Evolutionary conservation across 2,329 filamentous ascomycete species (phyloP).

Genomic region (Dactylellina haptotyla): DNA sequence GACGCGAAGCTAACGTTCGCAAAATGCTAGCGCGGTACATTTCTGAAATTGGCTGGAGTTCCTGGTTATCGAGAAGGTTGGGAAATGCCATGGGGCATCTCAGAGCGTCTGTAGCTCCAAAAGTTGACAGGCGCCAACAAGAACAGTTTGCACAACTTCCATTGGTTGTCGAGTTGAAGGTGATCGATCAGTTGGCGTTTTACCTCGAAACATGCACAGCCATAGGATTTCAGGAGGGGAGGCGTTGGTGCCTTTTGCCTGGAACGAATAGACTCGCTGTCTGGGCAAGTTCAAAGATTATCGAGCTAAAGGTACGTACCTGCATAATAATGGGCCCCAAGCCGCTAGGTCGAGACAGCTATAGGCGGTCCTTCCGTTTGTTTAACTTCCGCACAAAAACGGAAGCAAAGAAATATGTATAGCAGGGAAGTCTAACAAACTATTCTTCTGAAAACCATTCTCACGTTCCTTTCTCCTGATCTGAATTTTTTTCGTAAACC

Average conservation of each 20-base stretch:
- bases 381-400: too few species aligned
- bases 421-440: background rate
- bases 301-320: background rate
- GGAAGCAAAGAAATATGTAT: background rate
- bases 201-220: slow-evolving; percentile 40
- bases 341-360: background rate
- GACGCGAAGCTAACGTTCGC: slow-evolving; percentile 36
- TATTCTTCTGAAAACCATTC: background rate
- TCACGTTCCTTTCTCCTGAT: background rate
- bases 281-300: too few species aligned
- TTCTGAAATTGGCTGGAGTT: slow-evolving; percentile 1
- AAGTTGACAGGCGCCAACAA: slow-evolving; percentile 1
- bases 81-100: background rate
- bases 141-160: too few species aligned
- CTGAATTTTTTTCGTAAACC: background rate
- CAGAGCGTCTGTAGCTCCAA: background rate
- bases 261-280: too few species aligned
- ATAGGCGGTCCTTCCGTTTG: too few species aligned
- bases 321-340: background rate
- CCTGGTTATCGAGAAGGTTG: background rate
- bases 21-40: slow-evolving; percentile 10
- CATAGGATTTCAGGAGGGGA: slow-evolving; percentile 10
- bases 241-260: too few species aligned
- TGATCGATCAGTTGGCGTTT: slow-evolving; percentile 38
- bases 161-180: slow-evolving; percentile 19